phyloP scores from a whole-genome alignment of 2,329 filamentous ascomycete genomes.

The Aspergillus novoparasiticus region DNA sequence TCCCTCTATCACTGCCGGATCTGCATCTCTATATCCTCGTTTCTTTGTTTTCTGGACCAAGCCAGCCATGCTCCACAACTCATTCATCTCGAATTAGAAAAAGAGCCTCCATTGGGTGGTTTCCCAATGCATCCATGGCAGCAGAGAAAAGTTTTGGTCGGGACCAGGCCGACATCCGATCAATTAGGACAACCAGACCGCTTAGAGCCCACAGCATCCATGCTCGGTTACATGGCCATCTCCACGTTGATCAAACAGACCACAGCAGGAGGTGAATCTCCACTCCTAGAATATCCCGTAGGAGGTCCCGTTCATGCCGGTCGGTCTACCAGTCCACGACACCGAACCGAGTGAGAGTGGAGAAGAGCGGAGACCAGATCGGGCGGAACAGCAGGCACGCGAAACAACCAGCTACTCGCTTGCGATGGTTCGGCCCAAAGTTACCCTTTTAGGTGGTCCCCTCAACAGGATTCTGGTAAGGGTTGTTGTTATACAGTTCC shows the following conservation, averaged over 20 bases:
- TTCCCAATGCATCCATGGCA: not conserved
- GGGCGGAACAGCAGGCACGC: not conserved
- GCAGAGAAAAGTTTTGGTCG: not conserved
- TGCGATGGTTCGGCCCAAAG: not conserved
- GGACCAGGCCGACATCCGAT: not conserved
- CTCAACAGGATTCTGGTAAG: not conserved
- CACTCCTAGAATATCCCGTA: not conserved
- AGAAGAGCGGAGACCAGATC: conserved; percentile 3
- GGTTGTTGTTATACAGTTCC: not conserved
- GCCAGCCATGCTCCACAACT: not conserved
- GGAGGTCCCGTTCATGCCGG: not conserved
- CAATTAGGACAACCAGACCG: not conserved
- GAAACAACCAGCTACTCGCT: not conserved
- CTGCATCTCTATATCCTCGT: not conserved
- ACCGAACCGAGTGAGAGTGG: not conserved
- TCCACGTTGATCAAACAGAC: conserved; percentile 3
- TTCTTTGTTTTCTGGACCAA: not conserved
- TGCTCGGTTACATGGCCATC: not conserved
- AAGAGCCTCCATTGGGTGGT: not conserved
- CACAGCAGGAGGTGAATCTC: not conserved
- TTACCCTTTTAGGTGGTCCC: not conserved
- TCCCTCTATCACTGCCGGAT: not conserved
- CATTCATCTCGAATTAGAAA: not conserved
- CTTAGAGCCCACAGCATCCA: not conserved
- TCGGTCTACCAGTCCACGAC: not conserved